Conservation (phyloP, 352 stramenopile genomes). For the Albugo candida region DNA sequence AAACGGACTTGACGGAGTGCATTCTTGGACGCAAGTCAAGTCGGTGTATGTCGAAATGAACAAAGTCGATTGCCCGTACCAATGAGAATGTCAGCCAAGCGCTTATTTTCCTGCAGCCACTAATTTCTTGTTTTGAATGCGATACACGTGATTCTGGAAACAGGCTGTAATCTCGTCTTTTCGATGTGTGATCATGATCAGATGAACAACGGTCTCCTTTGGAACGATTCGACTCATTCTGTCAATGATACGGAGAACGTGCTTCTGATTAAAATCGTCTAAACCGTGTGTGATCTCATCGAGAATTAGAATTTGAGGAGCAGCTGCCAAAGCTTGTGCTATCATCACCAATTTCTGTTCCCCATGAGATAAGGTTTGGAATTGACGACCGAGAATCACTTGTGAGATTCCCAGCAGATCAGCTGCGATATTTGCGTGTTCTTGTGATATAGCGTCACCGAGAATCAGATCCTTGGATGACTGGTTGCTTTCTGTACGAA, state of each 20-base stretch:
- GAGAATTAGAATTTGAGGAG: conserved; percentile 69
- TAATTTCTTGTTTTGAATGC: background rate
- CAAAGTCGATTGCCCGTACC: conserved; percentile 44
- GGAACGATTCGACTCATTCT: conserved; percentile 19
- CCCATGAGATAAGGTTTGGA: conserved; percentile 74
- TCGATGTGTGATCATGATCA: conserved; percentile 87
- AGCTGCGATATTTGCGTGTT: conserved; percentile 1
- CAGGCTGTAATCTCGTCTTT: conserved; percentile 75
- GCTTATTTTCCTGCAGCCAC: background rate
- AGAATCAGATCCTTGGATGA: background rate
- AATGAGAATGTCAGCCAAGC: background rate
- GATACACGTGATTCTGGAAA: conserved; percentile 15
- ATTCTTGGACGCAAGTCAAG: conserved; percentile 84
- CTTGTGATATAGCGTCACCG: conserved; percentile 1
- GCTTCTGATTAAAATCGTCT: conserved; percentile 62
- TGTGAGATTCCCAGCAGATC: conserved; percentile 2
- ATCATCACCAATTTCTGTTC: conserved; percentile 85
- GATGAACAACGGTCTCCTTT: conserved; percentile 19
- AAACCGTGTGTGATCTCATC: conserved; percentile 86
- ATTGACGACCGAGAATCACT: conserved; percentile 13
- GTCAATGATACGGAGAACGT: conserved; percentile 60
- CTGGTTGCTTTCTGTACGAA: background rate
- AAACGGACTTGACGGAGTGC: conserved; percentile 68
- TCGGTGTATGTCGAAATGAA: conserved; percentile 79
- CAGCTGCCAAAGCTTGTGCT: conserved; percentile 44